Conservation (phyloP, 208 protist species). For the Trypanosoma theileri region DNA sequence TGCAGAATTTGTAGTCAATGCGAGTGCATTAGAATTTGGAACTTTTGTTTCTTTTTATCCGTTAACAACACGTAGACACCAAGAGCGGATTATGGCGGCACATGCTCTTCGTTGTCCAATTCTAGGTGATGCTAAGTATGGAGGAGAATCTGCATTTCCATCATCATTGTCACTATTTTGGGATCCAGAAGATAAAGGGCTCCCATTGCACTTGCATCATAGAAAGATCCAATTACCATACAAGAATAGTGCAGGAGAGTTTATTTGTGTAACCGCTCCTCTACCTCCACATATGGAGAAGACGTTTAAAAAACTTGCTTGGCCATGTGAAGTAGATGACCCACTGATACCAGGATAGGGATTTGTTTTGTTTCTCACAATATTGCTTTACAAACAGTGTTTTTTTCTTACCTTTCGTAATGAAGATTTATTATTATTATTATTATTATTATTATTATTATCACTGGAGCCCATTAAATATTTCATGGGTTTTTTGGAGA, state of each 20-base stretch:
- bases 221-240: constrained; percentile 91
- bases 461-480: too few relatives aligned
- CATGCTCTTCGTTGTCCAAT: constrained; percentile 87
- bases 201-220: constrained; percentile 88
- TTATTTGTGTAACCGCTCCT: constrained; percentile 85
- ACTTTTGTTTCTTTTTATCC: constrained; percentile 92
- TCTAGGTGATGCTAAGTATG: constrained; percentile 92
- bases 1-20: constrained; percentile 91
- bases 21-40: constrained; percentile 79
- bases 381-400: too few relatives aligned
- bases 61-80: constrained; percentile 82
- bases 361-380: neutral
- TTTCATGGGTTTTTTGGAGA: too few relatives aligned
- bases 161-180: constrained; percentile 80
- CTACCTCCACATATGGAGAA: constrained; percentile 89
- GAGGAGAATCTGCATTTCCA: constrained; percentile 87
- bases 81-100: constrained; percentile 91
- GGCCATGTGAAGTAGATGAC: constrained; percentile 84
- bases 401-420: too few relatives aligned
- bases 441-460: too few relatives aligned
- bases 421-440: too few relatives aligned
- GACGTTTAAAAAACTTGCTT: constrained; percentile 85
- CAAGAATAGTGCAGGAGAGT: constrained; percentile 80
- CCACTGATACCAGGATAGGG: constrained; percentile 85
- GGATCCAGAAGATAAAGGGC: constrained; percentile 73